phyloP scores from a whole-genome alignment of 495 filamentous ascomycete species.

The Poronia punctata region DNA sequence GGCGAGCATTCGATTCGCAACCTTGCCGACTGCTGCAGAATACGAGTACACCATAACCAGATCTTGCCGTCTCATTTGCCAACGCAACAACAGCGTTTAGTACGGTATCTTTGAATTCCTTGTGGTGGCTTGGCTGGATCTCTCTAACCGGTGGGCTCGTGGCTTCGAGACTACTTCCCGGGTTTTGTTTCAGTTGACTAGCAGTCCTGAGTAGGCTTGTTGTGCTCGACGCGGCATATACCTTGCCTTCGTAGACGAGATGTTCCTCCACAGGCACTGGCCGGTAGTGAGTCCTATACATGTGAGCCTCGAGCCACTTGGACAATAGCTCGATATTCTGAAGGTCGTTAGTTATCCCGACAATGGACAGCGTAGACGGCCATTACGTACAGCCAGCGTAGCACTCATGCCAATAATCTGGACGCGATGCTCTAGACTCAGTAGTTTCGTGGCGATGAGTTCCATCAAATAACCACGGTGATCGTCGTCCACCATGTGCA shows the following conservation, averaged over 20 bases:
- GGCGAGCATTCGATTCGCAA: slow-evolving; percentile 56
- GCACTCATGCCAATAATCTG: slow-evolving; percentile 84
- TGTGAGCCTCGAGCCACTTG: slow-evolving; percentile 64
- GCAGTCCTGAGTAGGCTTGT: slow-evolving; percentile 56
- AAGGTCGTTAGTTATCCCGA: not conserved
- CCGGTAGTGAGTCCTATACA: slow-evolving; percentile 65
- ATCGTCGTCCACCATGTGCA: slow-evolving; percentile 78
- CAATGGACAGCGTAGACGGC: not conserved
- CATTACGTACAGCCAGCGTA: slow-evolving; percentile 55
- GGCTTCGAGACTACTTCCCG: slow-evolving; percentile 28
- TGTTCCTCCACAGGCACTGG: slow-evolving; percentile 72
- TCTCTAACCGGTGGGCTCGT: slow-evolving; percentile 34
- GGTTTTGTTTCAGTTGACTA: slow-evolving; percentile 40
- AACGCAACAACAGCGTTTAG: slow-evolving; percentile 66
- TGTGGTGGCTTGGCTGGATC: slow-evolving; percentile 49
- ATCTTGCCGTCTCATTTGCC: slow-evolving; percentile 55
- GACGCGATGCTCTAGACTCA: slow-evolving; percentile 59
- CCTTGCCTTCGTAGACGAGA: slow-evolving; percentile 64
- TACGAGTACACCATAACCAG: slow-evolving; percentile 66
- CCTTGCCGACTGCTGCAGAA: slow-evolving; percentile 66
- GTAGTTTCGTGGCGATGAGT: slow-evolving; percentile 69
- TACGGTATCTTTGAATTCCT: slow-evolving; percentile 56
- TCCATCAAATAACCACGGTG: slow-evolving; percentile 76
- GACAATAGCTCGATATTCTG: slow-evolving; percentile 67
- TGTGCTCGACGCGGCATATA: slow-evolving; percentile 59